These are phyloP conservation scores for Russula ochroleuca DNA, from an alignment of 768 basidiomycete species.

Conservation along the genomic window DNA sequence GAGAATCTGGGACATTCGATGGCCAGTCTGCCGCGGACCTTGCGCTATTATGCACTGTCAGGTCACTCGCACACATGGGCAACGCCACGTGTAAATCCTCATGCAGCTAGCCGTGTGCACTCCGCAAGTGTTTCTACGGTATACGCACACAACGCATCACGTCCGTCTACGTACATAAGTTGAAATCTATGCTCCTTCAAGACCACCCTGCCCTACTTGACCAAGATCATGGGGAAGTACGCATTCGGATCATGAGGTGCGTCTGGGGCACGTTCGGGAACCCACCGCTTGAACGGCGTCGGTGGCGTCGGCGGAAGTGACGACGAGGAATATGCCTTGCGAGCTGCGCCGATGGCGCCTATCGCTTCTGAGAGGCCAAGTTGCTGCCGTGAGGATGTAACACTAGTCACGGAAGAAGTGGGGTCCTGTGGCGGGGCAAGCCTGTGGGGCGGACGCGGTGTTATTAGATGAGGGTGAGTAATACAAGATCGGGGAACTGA, in stretches of 20 bases:
- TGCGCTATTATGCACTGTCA: neutral
- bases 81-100: neutral
- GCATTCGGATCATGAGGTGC: slow-evolving; percentile 79
- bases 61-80: neutral
- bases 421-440: slow-evolving; percentile 42
- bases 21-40: slow-evolving; percentile 19
- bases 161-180: neutral
- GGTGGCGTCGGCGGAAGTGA: slow-evolving; percentile 75
- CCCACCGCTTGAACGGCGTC: slow-evolving; percentile 66
- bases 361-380: slow-evolving; percentile 74
- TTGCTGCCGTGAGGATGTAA: slow-evolving; percentile 38
- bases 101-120: slow-evolving; percentile 2
- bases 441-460: neutral
- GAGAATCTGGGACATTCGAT: neutral
- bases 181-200: slow-evolving; percentile 32
- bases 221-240: slow-evolving; percentile 78
- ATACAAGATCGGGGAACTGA: slow-evolving; percentile 31
- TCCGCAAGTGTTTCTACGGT: neutral
- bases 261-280: slow-evolving; percentile 61
- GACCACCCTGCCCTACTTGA: slow-evolving; percentile 33
- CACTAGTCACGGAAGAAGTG: slow-evolving; percentile 44
- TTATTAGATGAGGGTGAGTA: neutral
- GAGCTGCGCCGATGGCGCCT: slow-evolving; percentile 51
- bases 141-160: neutral
- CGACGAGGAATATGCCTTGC: slow-evolving; percentile 55